Evolutionary conservation across 495 filamentous ascomycete genomes (phyloP), one percentile per base, ranked within the genome.

Genomic region (Lasiosphaeria ovina): DNA sequence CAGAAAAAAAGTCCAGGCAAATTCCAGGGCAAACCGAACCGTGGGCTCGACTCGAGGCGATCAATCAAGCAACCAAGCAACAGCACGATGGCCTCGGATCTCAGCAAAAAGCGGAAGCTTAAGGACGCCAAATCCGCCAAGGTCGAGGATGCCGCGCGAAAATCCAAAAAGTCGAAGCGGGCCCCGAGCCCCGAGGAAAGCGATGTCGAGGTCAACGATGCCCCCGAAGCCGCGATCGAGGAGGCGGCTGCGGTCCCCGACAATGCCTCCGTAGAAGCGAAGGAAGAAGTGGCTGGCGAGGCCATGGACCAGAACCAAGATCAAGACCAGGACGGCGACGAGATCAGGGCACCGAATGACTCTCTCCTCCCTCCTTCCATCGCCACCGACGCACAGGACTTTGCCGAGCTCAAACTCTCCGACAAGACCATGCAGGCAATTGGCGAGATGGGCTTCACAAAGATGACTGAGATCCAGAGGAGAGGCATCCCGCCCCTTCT

Each of bases 381-480:
- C 42, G 56, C 66, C 42, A 72, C 69, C 54, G 67, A 74, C 9
- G 75, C 72, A 33, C 65, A 76, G 52, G 69, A 70, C 42, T 98
- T 98, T 70, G 72, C 84, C 16, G 91, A 97, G 55, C 81, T 98
- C 62, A 90, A 90, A 42, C 81, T 98, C 6, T 94, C 91, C 3
- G 85, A 88, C 45, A 92, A 88, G 73, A 97, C 92, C 2, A 88
- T 90, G 80, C 84, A 90, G 74, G 93, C 89, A 10, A 93, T 98
- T 60, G 79, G 86, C 54, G 91, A 88, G 24, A 96, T 98, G 92
- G 87, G 87, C 5, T 97, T 97, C 72, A 86, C 89, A 68, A 91
- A 83, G 16, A 96, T 98, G 94, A 98, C 94, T 1, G 92, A 96
- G 72, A 97, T 98, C 61, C 94, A 98, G 71, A 84, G 87, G 59